Evolutionary conservation across 768 basidiomycete species (phyloP).

Genomic region (Termitomyces sp.): DNA sequence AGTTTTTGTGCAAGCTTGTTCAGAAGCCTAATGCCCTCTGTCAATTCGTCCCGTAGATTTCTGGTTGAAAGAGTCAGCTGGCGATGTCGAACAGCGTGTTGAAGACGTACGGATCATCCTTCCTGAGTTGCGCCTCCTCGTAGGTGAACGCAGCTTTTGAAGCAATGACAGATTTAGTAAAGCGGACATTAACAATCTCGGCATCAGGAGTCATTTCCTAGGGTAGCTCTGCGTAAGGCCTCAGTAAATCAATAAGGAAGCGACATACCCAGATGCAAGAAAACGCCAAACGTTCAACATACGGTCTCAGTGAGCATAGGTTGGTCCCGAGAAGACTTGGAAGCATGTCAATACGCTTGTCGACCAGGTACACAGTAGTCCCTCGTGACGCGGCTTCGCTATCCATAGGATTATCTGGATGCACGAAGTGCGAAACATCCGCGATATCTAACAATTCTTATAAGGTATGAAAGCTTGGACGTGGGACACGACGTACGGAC

Average conservation of each 20-base stretch:
- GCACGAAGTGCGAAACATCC: slow-evolving; percentile 96
- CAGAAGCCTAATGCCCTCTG: slow-evolving; percentile 82
- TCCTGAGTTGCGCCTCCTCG: slow-evolving; percentile 90
- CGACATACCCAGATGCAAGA: slow-evolving; percentile 87
- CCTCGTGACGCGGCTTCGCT: slow-evolving; percentile 93
- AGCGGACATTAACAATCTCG: slow-evolving; percentile 86
- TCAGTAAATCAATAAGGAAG: background rate
- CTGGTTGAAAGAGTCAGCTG: slow-evolving; percentile 32
- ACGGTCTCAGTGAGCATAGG: slow-evolving; percentile 86
- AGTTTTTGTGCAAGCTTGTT: slow-evolving; percentile 85
- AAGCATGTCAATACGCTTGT: slow-evolving; percentile 98
- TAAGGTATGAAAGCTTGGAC: background rate
- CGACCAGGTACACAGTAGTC: slow-evolving; percentile 96
- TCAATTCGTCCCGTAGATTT: slow-evolving; percentile 74
- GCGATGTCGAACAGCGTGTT: background rate
- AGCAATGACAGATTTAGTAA: slow-evolving; percentile 95
- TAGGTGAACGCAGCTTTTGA: slow-evolving; percentile 97
- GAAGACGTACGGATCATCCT: slow-evolving; percentile 79
- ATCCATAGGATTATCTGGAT: slow-evolving; percentile 93
- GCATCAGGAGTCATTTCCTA: slow-evolving; percentile 90
- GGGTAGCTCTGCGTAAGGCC: slow-evolving; percentile 10
- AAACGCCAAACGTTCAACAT: slow-evolving; percentile 93
- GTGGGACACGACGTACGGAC: slow-evolving; percentile 73
- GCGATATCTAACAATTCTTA: slow-evolving; percentile 72
- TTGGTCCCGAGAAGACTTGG: slow-evolving; percentile 93